Conservation (phyloP, 169 alveolate species). For the Sarcocystis neurona region DNA sequence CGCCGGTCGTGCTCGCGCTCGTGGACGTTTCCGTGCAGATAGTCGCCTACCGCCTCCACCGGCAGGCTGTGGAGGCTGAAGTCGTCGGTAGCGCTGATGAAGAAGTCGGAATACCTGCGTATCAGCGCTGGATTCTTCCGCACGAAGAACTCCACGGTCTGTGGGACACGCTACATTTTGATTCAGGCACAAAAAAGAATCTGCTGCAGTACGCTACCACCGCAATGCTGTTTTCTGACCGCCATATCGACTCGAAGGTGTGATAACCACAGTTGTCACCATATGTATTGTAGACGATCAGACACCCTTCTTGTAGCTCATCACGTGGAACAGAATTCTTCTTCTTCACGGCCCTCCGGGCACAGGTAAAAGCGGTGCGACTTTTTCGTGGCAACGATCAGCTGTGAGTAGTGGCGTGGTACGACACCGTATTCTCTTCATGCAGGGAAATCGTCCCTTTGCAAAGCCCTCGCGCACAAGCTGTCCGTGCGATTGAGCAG, state of each 20-base stretch:
- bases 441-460: slow-evolving; percentile 76
- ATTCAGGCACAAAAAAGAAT: slow-evolving; percentile 71
- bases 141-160: slow-evolving; percentile 73
- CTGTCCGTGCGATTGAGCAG: slow-evolving; percentile 71
- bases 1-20: slow-evolving; percentile 25
- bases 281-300: background rate
- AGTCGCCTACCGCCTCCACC: slow-evolving; percentile 24
- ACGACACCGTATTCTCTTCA: background rate
- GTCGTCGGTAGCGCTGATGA: background rate
- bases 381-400: background rate
- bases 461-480: slow-evolving; percentile 73
- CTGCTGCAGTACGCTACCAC: slow-evolving; percentile 76
- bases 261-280: background rate
- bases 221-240: slow-evolving; percentile 74
- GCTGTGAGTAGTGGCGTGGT: background rate
- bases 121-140: slow-evolving; percentile 77
- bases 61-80: slow-evolving; percentile 2
- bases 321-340: slow-evolving; percentile 77
- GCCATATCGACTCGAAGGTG: slow-evolving; percentile 66
- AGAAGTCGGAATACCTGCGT: slow-evolving; percentile 37
- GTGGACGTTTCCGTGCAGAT: slow-evolving; percentile 10
- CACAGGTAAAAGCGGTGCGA: slow-evolving; percentile 67
- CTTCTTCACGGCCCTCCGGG: slow-evolving; percentile 84
- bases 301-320: slow-evolving; percentile 55
- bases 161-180: slow-evolving; percentile 82